Conservation (phyloP, 805 yeast genomes). For the Phaffomyces opuntiae region DNA sequence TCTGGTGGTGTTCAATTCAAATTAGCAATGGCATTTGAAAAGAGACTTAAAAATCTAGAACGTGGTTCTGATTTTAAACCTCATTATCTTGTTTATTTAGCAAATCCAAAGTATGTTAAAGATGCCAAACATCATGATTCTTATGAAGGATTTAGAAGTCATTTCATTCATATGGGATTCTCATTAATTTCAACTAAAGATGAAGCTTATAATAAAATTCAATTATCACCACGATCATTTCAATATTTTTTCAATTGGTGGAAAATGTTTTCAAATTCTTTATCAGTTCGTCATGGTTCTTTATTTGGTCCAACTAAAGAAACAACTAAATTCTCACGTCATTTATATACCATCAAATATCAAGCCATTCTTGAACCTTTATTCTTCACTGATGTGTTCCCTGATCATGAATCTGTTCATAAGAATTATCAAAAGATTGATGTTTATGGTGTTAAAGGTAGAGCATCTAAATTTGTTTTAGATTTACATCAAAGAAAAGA, state of each 20-base stretch:
- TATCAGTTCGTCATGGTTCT: slow-evolving; percentile 73
- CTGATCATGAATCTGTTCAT: slow-evolving; percentile 37
- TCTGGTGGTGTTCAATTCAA: slow-evolving; percentile 55
- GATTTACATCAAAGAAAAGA: slow-evolving; percentile 64
- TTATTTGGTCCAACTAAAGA: slow-evolving; percentile 53
- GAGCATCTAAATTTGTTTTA: slow-evolving; percentile 45
- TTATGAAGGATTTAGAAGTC: slow-evolving; percentile 71
- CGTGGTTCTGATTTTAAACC: slow-evolving; percentile 45
- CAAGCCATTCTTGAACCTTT: slow-evolving; percentile 67
- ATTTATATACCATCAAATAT: slow-evolving; percentile 73
- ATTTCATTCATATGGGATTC: slow-evolving; percentile 69
- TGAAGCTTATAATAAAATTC: slow-evolving; percentile 59
- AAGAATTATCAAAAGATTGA: slow-evolving; percentile 34
- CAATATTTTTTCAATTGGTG: slow-evolving; percentile 79
- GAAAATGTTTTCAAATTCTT: slow-evolving; percentile 70
- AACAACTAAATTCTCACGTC: slow-evolving; percentile 66
- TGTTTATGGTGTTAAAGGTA: slow-evolving; percentile 64
- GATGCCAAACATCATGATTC: slow-evolving; percentile 63
- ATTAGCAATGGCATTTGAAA: slow-evolving; percentile 52
- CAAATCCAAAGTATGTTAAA: slow-evolving; percentile 46
- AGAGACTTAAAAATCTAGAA: slow-evolving; percentile 27
- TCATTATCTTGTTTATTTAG: slow-evolving; percentile 52
- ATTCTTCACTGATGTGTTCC: slow-evolving; percentile 65
- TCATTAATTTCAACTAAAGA: slow-evolving; percentile 38
- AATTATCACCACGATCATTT: slow-evolving; percentile 65